Base-by-base conservation (phyloP, 768 basidiomycete genomes). In the Sistotremastrum niveocremeum region DNA sequence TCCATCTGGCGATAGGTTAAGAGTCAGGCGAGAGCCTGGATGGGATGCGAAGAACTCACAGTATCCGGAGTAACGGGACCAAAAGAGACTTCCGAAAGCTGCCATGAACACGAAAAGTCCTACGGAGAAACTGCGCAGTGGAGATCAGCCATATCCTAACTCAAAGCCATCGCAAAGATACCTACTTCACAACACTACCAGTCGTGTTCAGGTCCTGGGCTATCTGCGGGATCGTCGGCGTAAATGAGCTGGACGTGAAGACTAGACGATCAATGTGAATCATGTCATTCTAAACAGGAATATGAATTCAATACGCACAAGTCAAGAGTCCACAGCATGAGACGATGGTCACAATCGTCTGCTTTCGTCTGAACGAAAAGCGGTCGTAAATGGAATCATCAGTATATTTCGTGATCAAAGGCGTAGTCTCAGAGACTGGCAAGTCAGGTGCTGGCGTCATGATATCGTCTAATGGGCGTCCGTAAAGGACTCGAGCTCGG, bases 141-240 rank as follows among this genome's bases (percentile, higher is more conserved):
- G 20, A 20, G 20, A 20, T 20, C 20, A 20, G 20, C 20, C 20
- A 20, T 20, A 20, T 20, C 20, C 20, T 20, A 20, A 20, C 20
- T 20, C 20, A 20, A 20, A 20, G 20, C 20, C 20, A 20, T 20
- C 20, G 20, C 20, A 20, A 20, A 20, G 20, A 28, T 6, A 47
- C 60, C 9, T 45, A 76, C 77, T 77, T 81, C 42, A 86, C 69
- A 11, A 79, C 59, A 10, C 72, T 52, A 0, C 70, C 70, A 0
- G 81, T 73, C 0, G 80, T 67, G 29, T 71, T 41, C 7, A 89
- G 59, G 48, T 89, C 84, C 31, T 58, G 60, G 6, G 84, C 76
- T 39, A 90, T 77, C 42, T 81, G 72, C 0, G 84, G 82, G 46
- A 88, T 81, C 0, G 77, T 76, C 0, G 84, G 84, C 2, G 84